Evolutionary conservation across 1,139 yeast genomes (phyloP), one percentile per base, ranked within the genome.

Genomic region (Suhomyces bribrorum): DNA sequence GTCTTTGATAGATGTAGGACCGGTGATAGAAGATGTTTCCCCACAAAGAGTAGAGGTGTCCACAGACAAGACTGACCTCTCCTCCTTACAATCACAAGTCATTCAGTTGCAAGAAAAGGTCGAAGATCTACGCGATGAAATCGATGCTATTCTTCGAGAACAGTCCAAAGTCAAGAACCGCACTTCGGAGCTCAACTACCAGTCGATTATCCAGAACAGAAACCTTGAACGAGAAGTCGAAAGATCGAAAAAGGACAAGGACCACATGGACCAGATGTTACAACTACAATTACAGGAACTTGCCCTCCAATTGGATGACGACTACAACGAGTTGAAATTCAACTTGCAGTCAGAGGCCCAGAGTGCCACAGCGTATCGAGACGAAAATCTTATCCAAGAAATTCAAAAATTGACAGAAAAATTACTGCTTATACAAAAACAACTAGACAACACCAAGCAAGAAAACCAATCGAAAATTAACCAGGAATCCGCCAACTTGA

Each of bases 301-400:
- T 8, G 31, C 34, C 15, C 34, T 49, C 13, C 53, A 59, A 26
- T 50, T 64, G 13, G 48, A 52, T 11, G 50, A 53, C 17, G 62
- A 66, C 34, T 61, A 52, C 43, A 61, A 62, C 18, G 69, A 66
- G 29, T 44, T 64, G 25, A 60, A 59, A 33, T 63, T 58, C 42
- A 62, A 65, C 36, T 48, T 70, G 38, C 50, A 56, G 25, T 52
- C 61, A 32, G 70, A 69, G 41, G 44, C 69, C 7, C 50, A 55
- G 17, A 44, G 46, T 1, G 69, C 67, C 2, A 46, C 48, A 32
- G 41, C 46, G 2, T 66, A 53, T 43, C 57, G 59, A 27, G 69
- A 65, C 37, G 53, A 54, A 13, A 57, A 53, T 2, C 31, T 56
- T 7, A 29, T 50, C 13, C 44, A 37, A 7, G 43, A 47, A n/a